A percentile compares a stretch with the other conserved stretches of the same genome.
Evolutionary conservation across 495 filamentous ascomycete genomes (phyloP).

Genomic region (Podospora australis): DNA sequence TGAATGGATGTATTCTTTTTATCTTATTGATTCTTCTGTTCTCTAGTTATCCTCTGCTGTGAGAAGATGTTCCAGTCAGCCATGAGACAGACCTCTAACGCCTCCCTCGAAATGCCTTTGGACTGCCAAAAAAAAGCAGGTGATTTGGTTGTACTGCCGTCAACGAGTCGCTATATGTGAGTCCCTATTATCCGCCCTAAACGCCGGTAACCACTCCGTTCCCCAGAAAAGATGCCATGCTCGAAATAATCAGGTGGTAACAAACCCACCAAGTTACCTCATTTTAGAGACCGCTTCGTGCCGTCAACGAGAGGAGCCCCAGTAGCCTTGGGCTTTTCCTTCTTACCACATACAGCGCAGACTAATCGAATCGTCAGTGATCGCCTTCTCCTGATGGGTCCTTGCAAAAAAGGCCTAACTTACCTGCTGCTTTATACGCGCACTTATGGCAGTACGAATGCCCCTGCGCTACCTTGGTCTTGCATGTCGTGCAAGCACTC

Average conservation of each 20-base stretch:
- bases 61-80: no score
- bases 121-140: no score
- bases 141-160: no score
- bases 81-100: neutral
- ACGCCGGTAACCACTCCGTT: no score
- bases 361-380: conserved; percentile 34
- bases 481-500: conserved; percentile 53
- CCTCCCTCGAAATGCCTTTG: neutral
- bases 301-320: conserved; percentile 49
- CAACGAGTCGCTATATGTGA: no score
- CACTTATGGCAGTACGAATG: conserved; percentile 58
- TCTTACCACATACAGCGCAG: conserved; percentile 62
- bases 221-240: no score
- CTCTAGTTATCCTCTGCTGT: no score
- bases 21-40: no score
- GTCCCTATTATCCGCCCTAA: no score
- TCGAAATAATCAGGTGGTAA: neutral
- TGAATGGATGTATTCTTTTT: neutral
- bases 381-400: neutral
- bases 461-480: conserved; percentile 59
- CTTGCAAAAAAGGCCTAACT: conserved; percentile 9
- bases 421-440: conserved; percentile 60
- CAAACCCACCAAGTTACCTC: conserved; percentile 26
- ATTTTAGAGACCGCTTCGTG: conserved; percentile 61
- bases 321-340: conserved; percentile 44